Evolutionary conservation across 2,329 filamentous ascomycete species (phyloP).

Genomic region (Verticillium dahliae): DNA sequence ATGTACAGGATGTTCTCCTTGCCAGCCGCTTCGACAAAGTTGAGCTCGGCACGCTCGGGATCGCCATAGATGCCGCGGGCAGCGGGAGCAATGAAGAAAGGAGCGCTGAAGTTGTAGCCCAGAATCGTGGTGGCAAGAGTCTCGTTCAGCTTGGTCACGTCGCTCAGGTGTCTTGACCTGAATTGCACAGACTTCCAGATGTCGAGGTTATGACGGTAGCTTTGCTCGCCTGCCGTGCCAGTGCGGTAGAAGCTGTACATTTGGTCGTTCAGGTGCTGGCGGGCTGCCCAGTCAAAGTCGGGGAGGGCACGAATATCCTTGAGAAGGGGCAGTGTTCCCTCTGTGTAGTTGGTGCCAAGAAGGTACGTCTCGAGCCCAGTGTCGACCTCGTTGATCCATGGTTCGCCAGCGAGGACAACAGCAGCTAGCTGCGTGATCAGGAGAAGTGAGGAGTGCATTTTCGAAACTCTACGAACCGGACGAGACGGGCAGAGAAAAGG

Average conservation of each 20-base stretch:
- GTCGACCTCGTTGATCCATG: slow-evolving; percentile 27
- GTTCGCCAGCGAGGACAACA: slow-evolving; percentile 19
- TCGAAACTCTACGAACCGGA: neutral
- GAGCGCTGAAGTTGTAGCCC: slow-evolving; percentile 38
- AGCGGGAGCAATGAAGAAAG: slow-evolving; percentile 43
- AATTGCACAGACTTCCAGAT: slow-evolving; percentile 37
- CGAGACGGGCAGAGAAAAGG: neutral
- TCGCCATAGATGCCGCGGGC: slow-evolving; percentile 36
- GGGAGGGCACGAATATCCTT: slow-evolving; percentile 35
- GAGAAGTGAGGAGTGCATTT: neutral
- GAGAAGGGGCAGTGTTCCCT: slow-evolving; percentile 28
- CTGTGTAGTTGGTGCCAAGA: slow-evolving; percentile 17
- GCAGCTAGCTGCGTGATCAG: slow-evolving; percentile 12
- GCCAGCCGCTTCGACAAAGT: slow-evolving; percentile 37
- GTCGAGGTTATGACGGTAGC: slow-evolving; percentile 45
- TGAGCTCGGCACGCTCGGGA: slow-evolving; percentile 34
- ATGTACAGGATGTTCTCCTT: slow-evolving; percentile 37
- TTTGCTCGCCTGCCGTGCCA: slow-evolving; percentile 39
- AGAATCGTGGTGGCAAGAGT: slow-evolving; percentile 32
- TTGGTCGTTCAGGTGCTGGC: slow-evolving; percentile 30
- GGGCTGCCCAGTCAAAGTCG: slow-evolving; percentile 43
- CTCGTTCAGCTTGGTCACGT: slow-evolving; percentile 28
- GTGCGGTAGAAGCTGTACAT: slow-evolving; percentile 43
- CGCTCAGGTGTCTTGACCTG: slow-evolving; percentile 31
- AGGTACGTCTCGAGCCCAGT: slow-evolving; percentile 24